phyloP scores from a whole-genome alignment of 352 stramenopile genomes.

The Paralagenidium karlingii region DNA sequence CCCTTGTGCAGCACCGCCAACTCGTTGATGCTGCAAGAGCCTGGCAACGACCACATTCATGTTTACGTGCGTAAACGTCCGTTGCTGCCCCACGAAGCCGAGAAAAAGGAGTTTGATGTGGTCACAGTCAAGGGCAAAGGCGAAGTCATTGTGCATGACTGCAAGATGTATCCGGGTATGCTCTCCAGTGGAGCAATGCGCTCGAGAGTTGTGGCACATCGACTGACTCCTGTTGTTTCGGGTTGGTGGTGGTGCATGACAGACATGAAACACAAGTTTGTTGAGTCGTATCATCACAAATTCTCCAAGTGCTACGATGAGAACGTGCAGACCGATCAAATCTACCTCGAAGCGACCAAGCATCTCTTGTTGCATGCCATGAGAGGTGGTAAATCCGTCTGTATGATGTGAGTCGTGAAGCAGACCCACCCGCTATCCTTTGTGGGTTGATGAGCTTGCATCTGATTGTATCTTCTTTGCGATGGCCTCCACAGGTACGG shows the following conservation, averaged over 20 bases:
- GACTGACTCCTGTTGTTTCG: slow-evolving; percentile 25
- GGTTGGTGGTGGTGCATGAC: slow-evolving; percentile 28
- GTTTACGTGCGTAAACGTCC: slow-evolving; percentile 64
- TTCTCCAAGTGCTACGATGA: slow-evolving; percentile 77
- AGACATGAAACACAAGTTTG: slow-evolving; percentile 85
- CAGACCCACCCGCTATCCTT: neutral
- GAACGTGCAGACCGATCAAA: slow-evolving; percentile 48
- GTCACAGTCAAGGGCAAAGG: slow-evolving; percentile 27
- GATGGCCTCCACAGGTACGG: slow-evolving; percentile 71
- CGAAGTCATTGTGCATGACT: slow-evolving; percentile 80
- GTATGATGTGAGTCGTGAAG: too few species aligned
- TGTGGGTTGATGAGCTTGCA: slow-evolving; percentile 20
- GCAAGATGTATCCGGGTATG: slow-evolving; percentile 75
- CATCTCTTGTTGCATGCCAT: slow-evolving; percentile 59
- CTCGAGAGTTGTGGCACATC: too few species aligned
- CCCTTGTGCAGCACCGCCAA: too few species aligned
- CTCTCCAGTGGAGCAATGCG: too few species aligned
- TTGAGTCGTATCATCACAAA: slow-evolving; percentile 58
- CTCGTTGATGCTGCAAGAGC: too few species aligned
- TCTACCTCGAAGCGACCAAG: slow-evolving; percentile 56
- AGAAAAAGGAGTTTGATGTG: slow-evolving; percentile 53
- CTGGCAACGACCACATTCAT: too few species aligned
- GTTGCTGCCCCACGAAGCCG: slow-evolving; percentile 49
- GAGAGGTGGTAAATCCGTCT: slow-evolving; percentile 49
- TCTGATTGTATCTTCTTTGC: slow-evolving; percentile 38